These are phyloP conservation scores for Yarrowia bubula DNA, from an alignment of 805 yeast genomes.

Conservation along the genomic window DNA sequence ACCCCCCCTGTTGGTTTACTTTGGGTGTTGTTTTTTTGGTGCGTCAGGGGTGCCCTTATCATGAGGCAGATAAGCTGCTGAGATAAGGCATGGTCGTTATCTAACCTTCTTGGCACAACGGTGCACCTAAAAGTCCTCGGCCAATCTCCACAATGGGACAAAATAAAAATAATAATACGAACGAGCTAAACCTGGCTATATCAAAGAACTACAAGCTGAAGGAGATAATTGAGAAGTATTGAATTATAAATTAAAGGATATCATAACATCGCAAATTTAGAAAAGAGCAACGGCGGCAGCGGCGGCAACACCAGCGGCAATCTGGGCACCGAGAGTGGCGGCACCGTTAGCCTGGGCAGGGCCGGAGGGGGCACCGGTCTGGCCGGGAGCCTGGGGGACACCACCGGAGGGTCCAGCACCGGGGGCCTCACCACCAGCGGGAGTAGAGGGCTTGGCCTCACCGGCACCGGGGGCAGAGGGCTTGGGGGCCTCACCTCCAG, in stretches of 20 bases:
- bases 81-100: background rate
- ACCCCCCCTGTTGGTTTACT: too few relatives aligned
- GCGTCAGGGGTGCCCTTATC: background rate
- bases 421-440: background rate
- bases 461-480: background rate
- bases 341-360: conserved; percentile 27
- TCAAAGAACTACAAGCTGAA: background rate
- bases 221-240: background rate
- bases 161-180: background rate
- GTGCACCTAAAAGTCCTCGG: background rate
- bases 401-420: background rate
- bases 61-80: background rate
- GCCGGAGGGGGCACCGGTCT: conserved; percentile 7
- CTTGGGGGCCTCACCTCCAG: background rate
- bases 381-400: conserved; percentile 14
- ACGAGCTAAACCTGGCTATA: too few relatives aligned
- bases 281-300: conserved; percentile 16
- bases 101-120: background rate
- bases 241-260: background rate
- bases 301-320: conserved; percentile 22
- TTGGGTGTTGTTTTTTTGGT: too few relatives aligned
- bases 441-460: background rate
- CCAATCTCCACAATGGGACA: background rate
- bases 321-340: conserved; percentile 8
- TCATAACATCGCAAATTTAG: conserved; percentile 1